Evolutionary conservation across 805 yeast genomes (phyloP), one percentile per base, ranked within the genome.

Genomic region (Henningerozyma blattae): DNA sequence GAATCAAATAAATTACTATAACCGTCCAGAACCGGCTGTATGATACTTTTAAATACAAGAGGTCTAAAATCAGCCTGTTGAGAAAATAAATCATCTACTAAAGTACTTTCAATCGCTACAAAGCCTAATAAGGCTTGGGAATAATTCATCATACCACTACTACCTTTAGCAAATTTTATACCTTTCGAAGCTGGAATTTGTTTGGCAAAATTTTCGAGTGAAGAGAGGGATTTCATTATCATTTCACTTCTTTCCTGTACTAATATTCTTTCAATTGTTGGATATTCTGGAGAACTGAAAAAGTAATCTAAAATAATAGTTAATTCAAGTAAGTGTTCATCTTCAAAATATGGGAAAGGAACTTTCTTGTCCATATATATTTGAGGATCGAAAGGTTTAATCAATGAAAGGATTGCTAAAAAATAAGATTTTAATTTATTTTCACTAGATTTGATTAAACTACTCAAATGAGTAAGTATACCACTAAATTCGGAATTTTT

Each of bases 121-220:
- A 66, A 59, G 5, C 65, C 64, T 16, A 67, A 48, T 5, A 76
- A 47, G 2, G 75, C 77, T 28, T 67, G 70, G 8, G 72, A 65
- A 48, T 73, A 77, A 29, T 54, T 54, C 8, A 58, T 59, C 22
- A 80, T 65, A 7, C 84, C 80, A 52, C 68, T 74, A 33, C 69
- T 66, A 4, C 76, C 83, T 50, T 65, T 72, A 48, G 70, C 76
- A 53, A 70, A 81, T 1, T 72, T 79, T 9, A 59, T 64, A 38
- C 60, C 66, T 28, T 51, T 56, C 18, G 55, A 52, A 39, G 43
- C 49, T 30, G 56, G 55, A 19, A 51, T 47, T 27, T 65, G 64
- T 42, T 60, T 60, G 15, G 72, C 68, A 34, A 62, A 62, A 1
- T 69, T 63, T 31, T 67, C 74, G 27, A 68, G 40, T 10, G 63